phyloP scores from a whole-genome alignment of 2,329 filamentous ascomycete species.

The Chrysoporthe puriensis region DNA sequence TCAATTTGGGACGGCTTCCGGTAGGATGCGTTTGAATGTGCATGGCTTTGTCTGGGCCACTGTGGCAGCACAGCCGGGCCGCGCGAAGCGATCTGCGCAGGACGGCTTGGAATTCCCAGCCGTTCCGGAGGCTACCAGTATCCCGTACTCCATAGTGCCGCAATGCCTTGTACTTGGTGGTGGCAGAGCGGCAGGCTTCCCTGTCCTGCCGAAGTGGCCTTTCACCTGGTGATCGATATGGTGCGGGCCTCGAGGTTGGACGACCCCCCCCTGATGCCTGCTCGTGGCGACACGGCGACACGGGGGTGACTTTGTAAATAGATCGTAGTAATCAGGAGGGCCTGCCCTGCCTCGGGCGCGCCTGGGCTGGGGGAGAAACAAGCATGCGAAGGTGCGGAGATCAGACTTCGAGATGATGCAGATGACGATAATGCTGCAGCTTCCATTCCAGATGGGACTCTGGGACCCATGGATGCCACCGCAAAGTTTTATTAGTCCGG shows the following conservation, averaged over 20 bases:
- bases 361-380: not conserved
- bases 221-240: not conserved
- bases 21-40: not conserved
- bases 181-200: not conserved
- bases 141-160: not conserved
- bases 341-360: not conserved
- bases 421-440: constrained; percentile 4
- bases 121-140: not conserved
- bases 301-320: not conserved
- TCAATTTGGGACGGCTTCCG: not conserved
- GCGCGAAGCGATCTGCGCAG: constrained; percentile 13
- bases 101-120: constrained; percentile 4
- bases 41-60: constrained; percentile 2
- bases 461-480: not conserved
- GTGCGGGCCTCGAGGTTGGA: constrained; percentile 1
- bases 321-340: constrained; percentile 1
- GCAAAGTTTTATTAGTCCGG: constrained; percentile 3
- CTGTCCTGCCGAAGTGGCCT: not conserved
- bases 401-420: not conserved
- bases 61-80: constrained; percentile 12
- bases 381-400: not conserved
- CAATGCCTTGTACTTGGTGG: not conserved
- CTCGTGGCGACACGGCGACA: constrained; percentile 6
- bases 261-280: constrained; percentile 13
- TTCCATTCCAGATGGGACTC: not conserved